A percentile compares a stretch with the other conserved stretches of the same genome.
These are phyloP conservation scores for Pseudocercospora eumusae DNA, from an alignment of 2,329 filamentous ascomycete species.

Conservation along the genomic window DNA sequence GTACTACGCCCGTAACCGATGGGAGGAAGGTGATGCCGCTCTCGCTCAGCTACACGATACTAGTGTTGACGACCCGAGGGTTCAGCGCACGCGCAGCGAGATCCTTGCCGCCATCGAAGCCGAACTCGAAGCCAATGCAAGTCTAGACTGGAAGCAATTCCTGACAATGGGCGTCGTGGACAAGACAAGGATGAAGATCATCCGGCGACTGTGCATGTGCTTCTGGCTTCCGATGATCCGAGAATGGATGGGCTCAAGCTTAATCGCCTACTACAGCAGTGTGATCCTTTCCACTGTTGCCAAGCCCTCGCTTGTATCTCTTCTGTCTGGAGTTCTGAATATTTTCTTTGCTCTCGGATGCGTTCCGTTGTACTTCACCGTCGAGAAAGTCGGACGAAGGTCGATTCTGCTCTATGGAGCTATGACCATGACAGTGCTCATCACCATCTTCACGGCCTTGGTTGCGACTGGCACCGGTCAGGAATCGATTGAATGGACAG, in stretches of 20 bases:
- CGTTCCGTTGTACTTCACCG: constrained; percentile 14
- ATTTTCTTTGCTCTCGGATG: constrained; percentile 21
- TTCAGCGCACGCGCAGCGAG: constrained; percentile 19
- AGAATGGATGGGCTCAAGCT: constrained; percentile 23
- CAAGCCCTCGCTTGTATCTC: constrained; percentile 13
- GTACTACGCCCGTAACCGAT: constrained; percentile 20
- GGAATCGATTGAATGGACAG: constrained; percentile 16
- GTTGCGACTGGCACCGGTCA: constrained; percentile 4
- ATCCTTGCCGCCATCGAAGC: constrained; percentile 22
- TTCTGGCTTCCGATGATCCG: constrained; percentile 24
- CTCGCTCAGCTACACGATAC: constrained; percentile 20
- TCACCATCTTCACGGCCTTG: constrained; percentile 18
- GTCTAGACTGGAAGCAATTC: constrained; percentile 22
- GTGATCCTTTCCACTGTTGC: constrained; percentile 17
- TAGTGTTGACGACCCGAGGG: constrained; percentile 6
- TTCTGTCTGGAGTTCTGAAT: constrained; percentile 19
- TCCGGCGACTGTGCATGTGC: constrained; percentile 19
- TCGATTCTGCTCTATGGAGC: constrained; percentile 20
- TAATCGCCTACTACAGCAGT: constrained; percentile 25
- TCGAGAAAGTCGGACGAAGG: constrained; percentile 18
- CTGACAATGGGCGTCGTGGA: constrained; percentile 13
- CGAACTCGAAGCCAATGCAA: constrained; percentile 22
- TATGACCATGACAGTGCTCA: constrained; percentile 18
- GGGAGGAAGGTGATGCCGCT: constrained; percentile 19
- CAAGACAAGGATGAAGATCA: constrained; percentile 20